Base-by-base conservation (phyloP, 1,284 basidiomycete genomes). In the Moesziomyces sp. region DNA sequence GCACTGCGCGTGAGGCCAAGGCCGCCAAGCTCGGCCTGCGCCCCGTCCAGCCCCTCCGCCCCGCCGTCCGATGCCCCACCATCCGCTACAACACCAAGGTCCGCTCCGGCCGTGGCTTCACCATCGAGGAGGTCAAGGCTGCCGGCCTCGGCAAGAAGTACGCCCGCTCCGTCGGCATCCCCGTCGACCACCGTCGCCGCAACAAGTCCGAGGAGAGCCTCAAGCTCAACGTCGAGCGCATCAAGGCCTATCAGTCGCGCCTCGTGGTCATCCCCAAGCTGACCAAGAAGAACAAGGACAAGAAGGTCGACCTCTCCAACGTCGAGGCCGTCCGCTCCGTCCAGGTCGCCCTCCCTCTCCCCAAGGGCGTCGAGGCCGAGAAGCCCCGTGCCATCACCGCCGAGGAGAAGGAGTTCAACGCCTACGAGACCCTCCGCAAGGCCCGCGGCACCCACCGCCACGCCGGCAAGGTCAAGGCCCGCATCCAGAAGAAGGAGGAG, bases 41-140 rank as follows among this genome's bases (percentile, higher is more conserved):
- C 83, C 96, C 96, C 68, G 89, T 94, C 78, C 89, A 91, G 78
- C 91, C 91, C 84, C 93, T 99, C 83, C 94, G 97, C 84, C 96
- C 96, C 62, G 96, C 95, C 76, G 97, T 99, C 83, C 94, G 94
- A 86, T 94, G 89, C 79, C 95, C 94, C 84, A 98, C 96, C 66
- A 89, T 97, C 83, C 93, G 94, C 83, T 99, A 99, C 92, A 99
- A 99, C 90, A 91, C 92, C 87, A 97, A 97, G 87, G 86, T 99
- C 84, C 93, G 96, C 80, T 93, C 95, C 86, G 96, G 96, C 75
- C 93, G 94, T 83, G 96, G 96, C 74, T 99, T 99, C 89, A 96
- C 96, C 76, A 86, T 93, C 59, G 90, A 90, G 68, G 96, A 99
- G 87, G 89, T 99, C 86, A 97, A 96, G 89, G 93, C 92, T 85